These are phyloP conservation scores for Penicillium pulvis DNA, from an alignment of 495 filamentous ascomycete genomes.

Conservation along the genomic window DNA sequence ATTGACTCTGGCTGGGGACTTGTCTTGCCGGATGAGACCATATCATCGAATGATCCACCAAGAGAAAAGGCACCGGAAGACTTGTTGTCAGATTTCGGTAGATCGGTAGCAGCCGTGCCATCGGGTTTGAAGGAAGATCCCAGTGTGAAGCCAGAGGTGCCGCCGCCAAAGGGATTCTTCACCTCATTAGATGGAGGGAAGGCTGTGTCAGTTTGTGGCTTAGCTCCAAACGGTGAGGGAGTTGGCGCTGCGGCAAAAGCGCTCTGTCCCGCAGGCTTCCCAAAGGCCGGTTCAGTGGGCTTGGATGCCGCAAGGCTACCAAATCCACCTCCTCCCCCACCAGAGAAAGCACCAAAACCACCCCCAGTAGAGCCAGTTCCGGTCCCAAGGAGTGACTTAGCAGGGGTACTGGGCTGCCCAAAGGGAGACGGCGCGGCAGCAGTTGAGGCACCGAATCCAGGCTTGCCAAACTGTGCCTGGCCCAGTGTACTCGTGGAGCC, in stretches of 20 bases:
- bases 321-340: constrained; percentile 31
- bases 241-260: constrained; percentile 4
- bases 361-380: constrained; percentile 31
- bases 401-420: constrained; percentile 38
- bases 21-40: constrained; percentile 27
- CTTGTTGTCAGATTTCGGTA: constrained; percentile 50
- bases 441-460: constrained; percentile 49
- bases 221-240: constrained; percentile 32
- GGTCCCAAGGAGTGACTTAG: constrained; percentile 32
- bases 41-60: constrained; percentile 32
- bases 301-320: constrained; percentile 35
- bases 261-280: constrained; percentile 11
- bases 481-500: constrained; percentile 32
- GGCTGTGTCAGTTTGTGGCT: constrained; percentile 28
- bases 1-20: constrained; percentile 36
- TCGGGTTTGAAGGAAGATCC: constrained; percentile 82
- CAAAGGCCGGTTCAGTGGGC: constrained; percentile 21
- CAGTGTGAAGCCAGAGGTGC: constrained; percentile 63
- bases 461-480: constrained; percentile 38
- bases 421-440: constrained; percentile 36
- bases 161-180: constrained; percentile 55
- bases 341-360: constrained; percentile 41
- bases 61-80: constrained; percentile 40
- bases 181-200: constrained; percentile 40
- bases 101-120: constrained; percentile 61